Base-by-base conservation (phyloP, 2,329 filamentous ascomycete genomes). In the Neurospora sp. region DNA sequence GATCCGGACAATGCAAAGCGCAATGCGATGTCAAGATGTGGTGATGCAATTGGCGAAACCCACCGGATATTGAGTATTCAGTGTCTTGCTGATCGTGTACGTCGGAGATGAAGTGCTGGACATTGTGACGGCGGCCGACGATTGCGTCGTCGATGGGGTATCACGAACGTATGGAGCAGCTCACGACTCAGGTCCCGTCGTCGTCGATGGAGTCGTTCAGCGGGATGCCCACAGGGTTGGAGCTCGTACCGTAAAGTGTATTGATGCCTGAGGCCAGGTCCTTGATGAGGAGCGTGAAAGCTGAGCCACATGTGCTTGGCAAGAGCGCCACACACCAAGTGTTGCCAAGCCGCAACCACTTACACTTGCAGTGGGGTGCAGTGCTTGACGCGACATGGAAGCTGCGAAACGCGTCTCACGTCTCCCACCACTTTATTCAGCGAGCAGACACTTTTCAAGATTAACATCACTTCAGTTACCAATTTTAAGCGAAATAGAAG, bases 21-120 rank as follows among this genome's bases (percentile, higher is more conserved):
- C 23, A 28, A 33, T 23, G 52, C 52, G 13, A 33, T 17, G 23
- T 33, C 23, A 28, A 58, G 13, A 58, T 17, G 8, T 33, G 68
- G 33, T 67, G 11, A 23, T 43, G 69, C 72, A 74, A 77, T 77
- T 76, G 71, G 66, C n/a, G 58, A 8, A 70, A 74, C 92, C 78
- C 84, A 98, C 96, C 71, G 95, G 95, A 81, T 92, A 98, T 72
- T 96, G 90, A 77, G 92, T 92, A 80, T 90, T 86, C 76, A 93
- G 83, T 79, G 89, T 86, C 88, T 96, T 96, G 79, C 91, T 90
- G 71, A 92, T 86, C 58, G 71, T 69, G 77, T 89, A 86, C 38
- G 82, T 82, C 76, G 78, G 77, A 43, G 78, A 71, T 15, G 77
- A 75, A 69, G 78, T 71, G 72, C 74, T 82, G 75, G 82, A 79